phyloP scores from a whole-genome alignment of 1,284 basidiomycete genomes.

The Exobasidium rhododendri region DNA sequence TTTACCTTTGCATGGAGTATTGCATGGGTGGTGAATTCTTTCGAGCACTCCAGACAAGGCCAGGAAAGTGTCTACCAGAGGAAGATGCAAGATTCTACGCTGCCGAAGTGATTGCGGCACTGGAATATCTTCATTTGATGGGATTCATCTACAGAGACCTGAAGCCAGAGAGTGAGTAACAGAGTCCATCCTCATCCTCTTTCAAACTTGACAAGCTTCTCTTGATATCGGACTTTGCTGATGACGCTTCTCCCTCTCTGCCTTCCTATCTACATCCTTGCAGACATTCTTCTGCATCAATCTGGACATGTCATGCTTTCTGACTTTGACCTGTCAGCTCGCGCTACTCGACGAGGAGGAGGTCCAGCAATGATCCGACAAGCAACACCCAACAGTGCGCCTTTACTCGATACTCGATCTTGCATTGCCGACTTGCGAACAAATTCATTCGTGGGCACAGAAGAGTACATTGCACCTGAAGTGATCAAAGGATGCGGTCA shows the following conservation, averaged over 20 bases:
- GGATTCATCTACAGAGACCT: constrained; percentile 99
- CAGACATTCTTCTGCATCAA: constrained; percentile 98
- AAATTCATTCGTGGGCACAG: constrained; percentile 97
- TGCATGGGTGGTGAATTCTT: constrained; percentile 99
- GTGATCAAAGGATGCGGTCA: constrained; percentile 97
- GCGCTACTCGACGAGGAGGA: constrained; percentile 71
- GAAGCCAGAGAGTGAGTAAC: constrained; percentile 97
- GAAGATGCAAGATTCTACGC: constrained; percentile 96
- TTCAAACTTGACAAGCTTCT: neutral
- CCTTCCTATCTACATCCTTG: no score
- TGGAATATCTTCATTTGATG: constrained; percentile 98
- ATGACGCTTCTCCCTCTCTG: no score
- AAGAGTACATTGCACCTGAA: constrained; percentile 98
- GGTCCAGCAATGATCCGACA: constrained; percentile 87
- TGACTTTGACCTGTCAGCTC: constrained; percentile 97
- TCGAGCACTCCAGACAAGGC: constrained; percentile 74
- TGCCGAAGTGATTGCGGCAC: constrained; percentile 93
- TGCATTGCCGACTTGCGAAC: constrained; percentile 97
- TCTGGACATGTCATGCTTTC: constrained; percentile 99
- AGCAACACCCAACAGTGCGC: constrained; percentile 82
- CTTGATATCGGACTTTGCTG: no score
- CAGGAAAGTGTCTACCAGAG: constrained; percentile 91
- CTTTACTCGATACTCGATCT: constrained; percentile 90
- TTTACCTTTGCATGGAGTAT: constrained; percentile 61
- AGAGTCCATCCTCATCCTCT: constrained; percentile 58